A percentile compares a stretch with the other conserved stretches of the same genome.
Conservation (phyloP, 306 rosid species). For the Casuarina glauca region DNA sequence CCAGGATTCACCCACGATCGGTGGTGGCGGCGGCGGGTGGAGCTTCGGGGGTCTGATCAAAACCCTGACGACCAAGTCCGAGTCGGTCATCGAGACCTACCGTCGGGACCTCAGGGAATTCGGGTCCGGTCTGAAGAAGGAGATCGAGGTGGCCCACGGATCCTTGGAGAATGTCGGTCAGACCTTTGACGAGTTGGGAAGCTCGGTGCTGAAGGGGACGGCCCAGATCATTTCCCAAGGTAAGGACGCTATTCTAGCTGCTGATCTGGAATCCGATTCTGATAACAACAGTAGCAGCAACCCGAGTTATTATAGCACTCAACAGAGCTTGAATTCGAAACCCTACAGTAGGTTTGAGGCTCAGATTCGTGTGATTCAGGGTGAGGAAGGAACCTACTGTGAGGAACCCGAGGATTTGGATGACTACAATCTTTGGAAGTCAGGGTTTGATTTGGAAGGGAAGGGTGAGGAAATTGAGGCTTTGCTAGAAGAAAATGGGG, state of each 20-base stretch:
- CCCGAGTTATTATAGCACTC: slow-evolving; percentile 23
- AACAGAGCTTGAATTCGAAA: slow-evolving; percentile 45
- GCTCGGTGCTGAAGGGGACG: slow-evolving; percentile 74
- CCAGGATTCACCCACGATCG: not conserved
- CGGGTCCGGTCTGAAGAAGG: slow-evolving; percentile 68
- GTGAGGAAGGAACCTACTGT: slow-evolving; percentile 58
- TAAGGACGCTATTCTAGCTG: slow-evolving; percentile 62
- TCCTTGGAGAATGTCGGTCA: slow-evolving; percentile 69
- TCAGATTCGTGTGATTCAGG: slow-evolving; percentile 62
- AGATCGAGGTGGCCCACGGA: slow-evolving; percentile 88
- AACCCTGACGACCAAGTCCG: slow-evolving; percentile 65
- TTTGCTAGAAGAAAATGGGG: slow-evolving; percentile 55
- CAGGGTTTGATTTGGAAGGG: slow-evolving; percentile 48
- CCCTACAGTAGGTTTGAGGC: slow-evolving; percentile 71
- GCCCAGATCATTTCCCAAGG: slow-evolving; percentile 77
- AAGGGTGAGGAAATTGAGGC: slow-evolving; percentile 57
- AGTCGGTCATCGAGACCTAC: slow-evolving; percentile 83
- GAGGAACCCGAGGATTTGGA: slow-evolving; percentile 71
- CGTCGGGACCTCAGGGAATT: slow-evolving; percentile 86
- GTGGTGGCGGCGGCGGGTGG: slow-evolving; percentile 43
- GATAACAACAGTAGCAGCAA: slow-evolving; percentile 24
- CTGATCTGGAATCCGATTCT: slow-evolving; percentile 61
- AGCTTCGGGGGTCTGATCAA: slow-evolving; percentile 73
- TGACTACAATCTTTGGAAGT: slow-evolving; percentile 60
- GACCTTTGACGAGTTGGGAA: slow-evolving; percentile 69